Conservation (phyloP, 192 early-diverging fungal species). For the Backusella tarrabulga region DNA sequence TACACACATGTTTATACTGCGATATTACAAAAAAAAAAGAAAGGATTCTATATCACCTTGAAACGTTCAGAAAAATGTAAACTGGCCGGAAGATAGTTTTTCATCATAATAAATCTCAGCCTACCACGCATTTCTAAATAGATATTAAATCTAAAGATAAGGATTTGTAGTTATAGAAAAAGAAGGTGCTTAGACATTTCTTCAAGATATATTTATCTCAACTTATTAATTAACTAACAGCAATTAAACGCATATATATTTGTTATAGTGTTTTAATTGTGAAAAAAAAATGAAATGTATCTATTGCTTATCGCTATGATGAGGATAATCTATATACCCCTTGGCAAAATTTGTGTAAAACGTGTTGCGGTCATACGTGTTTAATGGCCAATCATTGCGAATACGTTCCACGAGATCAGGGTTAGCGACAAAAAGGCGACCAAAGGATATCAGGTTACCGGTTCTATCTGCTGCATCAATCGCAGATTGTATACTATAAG, state of each 20-base stretch:
- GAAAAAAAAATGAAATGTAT: neutral
- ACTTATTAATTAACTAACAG: neutral
- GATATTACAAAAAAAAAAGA: neutral
- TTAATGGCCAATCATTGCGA: constrained; percentile 15
- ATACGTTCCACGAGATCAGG: constrained; percentile 31
- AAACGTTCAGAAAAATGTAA: neutral
- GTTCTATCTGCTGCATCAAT: constrained; percentile 8
- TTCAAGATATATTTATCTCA: neutral
- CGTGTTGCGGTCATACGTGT: constrained; percentile 17
- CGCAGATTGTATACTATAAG: constrained; percentile 1
- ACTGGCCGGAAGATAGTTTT: neutral
- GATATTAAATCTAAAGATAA: neutral
- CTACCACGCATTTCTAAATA: neutral
- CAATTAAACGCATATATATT: too few relatives aligned
- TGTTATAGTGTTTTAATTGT: neutral
- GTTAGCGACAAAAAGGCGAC: constrained; percentile 33
- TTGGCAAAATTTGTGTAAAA: constrained; percentile 14
- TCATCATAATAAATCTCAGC: neutral
- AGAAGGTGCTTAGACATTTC: neutral
- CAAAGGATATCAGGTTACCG: constrained; percentile 27
- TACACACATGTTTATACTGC: neutral
- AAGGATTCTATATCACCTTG: neutral
- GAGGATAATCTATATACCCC: constrained; percentile 28
- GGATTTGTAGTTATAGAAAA: neutral
- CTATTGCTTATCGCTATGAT: neutral